These are phyloP conservation scores for Betula pendula DNA, from an alignment of 306 rosid species.

Conservation along the genomic window DNA sequence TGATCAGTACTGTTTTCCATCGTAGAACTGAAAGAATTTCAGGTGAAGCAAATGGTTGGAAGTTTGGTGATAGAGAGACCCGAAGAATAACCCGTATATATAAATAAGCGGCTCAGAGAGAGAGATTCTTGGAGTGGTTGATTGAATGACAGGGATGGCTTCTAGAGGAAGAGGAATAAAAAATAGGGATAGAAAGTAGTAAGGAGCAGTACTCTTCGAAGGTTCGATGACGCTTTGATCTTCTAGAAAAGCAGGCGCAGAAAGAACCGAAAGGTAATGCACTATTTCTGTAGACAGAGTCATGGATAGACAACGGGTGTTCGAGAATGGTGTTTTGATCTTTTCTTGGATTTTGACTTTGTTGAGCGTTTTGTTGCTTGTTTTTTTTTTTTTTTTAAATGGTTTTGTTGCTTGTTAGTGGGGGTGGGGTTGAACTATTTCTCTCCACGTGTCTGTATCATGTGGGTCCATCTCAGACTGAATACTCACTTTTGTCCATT, in stretches of 20 bases:
- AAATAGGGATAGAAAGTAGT: neutral
- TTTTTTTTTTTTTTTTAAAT: no score
- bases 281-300: neutral
- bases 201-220: neutral
- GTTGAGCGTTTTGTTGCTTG: no score
- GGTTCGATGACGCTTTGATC: neutral
- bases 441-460: no score
- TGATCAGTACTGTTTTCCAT: constrained; percentile 42
- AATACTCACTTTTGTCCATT: no score
- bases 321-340: neutral
- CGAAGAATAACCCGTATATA: neutral
- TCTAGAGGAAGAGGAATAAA: constrained; percentile 50
- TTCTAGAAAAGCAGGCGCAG: constrained; percentile 69
- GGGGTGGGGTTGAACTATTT: no score
- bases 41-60: neutral
- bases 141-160: constrained; percentile 41
- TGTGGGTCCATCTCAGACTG: no score
- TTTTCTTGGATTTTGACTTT: no score
- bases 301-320: neutral
- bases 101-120: constrained; percentile 14
- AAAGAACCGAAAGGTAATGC: neutral
- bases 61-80: neutral
- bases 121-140: constrained; percentile 9
- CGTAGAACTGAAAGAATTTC: neutral
- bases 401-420: no score